These are phyloP conservation scores for Xylaria sp. DNA, from an alignment of 2,329 filamentous ascomycete species.

Conservation along the genomic window DNA sequence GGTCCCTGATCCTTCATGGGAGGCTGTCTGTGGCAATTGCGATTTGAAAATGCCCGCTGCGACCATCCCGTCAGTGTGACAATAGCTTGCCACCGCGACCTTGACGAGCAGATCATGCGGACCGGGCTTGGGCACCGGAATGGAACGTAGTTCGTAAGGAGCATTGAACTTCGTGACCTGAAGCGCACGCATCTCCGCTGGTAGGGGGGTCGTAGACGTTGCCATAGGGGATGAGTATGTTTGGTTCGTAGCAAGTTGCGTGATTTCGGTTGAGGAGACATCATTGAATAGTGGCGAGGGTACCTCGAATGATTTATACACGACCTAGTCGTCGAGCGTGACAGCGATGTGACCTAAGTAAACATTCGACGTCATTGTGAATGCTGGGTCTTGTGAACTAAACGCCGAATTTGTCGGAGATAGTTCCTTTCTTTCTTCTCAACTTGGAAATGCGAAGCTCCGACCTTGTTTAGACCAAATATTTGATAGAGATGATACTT, in stretches of 20 bases:
- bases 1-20: conserved; percentile 67
- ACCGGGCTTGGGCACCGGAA: conserved; percentile 60
- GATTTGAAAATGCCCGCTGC: conserved; percentile 59
- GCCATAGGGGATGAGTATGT: conserved; percentile 13
- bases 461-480: not conserved
- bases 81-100: conserved; percentile 68
- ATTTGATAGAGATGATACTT: not conserved
- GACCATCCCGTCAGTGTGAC: conserved; percentile 71
- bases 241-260: not conserved
- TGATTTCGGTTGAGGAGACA: not conserved
- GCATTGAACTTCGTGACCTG: conserved; percentile 58
- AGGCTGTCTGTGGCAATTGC: conserved; percentile 62
- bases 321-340: not conserved
- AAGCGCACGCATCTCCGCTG: conserved; percentile 48
- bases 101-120: conserved; percentile 68
- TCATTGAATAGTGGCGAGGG: not conserved
- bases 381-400: not conserved
- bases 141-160: conserved; percentile 62
- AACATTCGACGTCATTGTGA: conserved; percentile 2
- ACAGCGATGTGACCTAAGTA: not conserved
- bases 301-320: not conserved
- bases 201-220: not conserved
- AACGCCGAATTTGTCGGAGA: conserved; percentile 4
- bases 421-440: not conserved
- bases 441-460: not conserved